Percentiles rank a stretch among this genome's conserved stretches.
Evolutionary conservation across 768 basidiomycete genomes (phyloP).

Genomic region (Lactarius vividus): DNA sequence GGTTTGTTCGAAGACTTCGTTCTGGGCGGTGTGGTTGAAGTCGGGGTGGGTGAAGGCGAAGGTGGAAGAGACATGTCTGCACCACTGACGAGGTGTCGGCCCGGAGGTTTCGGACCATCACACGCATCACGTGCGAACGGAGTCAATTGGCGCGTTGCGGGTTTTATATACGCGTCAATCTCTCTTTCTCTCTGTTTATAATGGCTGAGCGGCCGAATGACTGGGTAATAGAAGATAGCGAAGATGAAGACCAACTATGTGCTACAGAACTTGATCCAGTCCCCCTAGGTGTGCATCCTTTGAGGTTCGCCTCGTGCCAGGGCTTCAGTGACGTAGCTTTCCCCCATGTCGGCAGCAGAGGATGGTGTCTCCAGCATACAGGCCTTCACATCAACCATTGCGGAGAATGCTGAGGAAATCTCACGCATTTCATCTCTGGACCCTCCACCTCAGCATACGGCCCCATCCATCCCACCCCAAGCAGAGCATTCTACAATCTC

Average conservation of each 20-base stretch:
- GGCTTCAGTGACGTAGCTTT: constrained; percentile 13
- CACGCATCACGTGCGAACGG: background rate
- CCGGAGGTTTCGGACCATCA: too few relatives aligned
- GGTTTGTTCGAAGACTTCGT: constrained; percentile 20
- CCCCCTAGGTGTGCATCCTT: constrained; percentile 18
- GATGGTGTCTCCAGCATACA: constrained; percentile 20
- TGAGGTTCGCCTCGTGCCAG: constrained; percentile 13
- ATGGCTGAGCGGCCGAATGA: constrained; percentile 12
- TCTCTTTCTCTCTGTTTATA: background rate
- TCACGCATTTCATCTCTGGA: constrained; percentile 19
- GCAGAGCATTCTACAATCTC: constrained; percentile 15
- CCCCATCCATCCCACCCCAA: constrained; percentile 18
- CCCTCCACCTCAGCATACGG: constrained; percentile 4
- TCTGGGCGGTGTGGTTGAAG: constrained; percentile 20
- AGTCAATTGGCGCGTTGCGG: constrained; percentile 10
- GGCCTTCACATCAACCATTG: constrained; percentile 12
- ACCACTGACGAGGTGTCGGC: too few relatives aligned
- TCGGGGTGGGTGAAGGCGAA: constrained; percentile 6
- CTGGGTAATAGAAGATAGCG: constrained; percentile 27
- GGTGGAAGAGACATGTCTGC: constrained; percentile 17
- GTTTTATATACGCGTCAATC: background rate
- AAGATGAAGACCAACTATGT: constrained; percentile 24
- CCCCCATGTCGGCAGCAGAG: constrained; percentile 11
- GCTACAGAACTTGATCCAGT: background rate
- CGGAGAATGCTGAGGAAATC: background rate